Base-by-base conservation (phyloP, 352 stramenopile species). In the Phytophthora chlamydospora region DNA sequence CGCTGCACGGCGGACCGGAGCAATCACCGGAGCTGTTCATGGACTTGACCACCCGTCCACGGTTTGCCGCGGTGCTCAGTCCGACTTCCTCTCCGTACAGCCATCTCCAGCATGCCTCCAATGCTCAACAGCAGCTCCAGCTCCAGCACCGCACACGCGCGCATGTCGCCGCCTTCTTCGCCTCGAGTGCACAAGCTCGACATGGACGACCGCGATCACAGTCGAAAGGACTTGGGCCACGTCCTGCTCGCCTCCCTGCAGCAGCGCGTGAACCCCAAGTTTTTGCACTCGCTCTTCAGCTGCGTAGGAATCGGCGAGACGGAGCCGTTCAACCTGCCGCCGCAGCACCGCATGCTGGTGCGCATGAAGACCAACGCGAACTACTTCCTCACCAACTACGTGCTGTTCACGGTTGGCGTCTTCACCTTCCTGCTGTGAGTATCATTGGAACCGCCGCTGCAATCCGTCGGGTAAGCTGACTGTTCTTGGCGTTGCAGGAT, bases 381-480 rank as follows among this genome's bases (percentile, higher is more conserved):
- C 62, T 93, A 78, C 61, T 93, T 90, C 48, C 54, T 90, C 54
- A 83, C 78, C 65, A 93, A 93, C 62, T 93, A 93, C 48, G 17
- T 93, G 51, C 66, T 90, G 29, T 53, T 85, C 42, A 79, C 76
- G 17, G 71, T 71, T 47, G 63, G 69, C 19, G 63, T 89, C 44
- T 88, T 91, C 58, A 79, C 73, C 58, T 89, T 89, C 59, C 53
- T 88, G 27, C 58, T 91, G 78, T 89, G 24, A 21, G 73, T 66
- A 29, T 29, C 11, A 14, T 29, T 42, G 3, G n/a, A 19, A 14
- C 14, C 6, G 4, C 47, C 27, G 39, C 6, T 33, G 32, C 21
- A 41, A 39, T 31, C n/a, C 17, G 14, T 35, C 40, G 43, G 31
- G 11, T 14, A 13, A 8, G 41, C 14, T 62, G n/a, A 45, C 24